These are phyloP conservation scores for Fistulifera pelliculosa DNA, from an alignment of 108 stramenopile genomes.

Conservation along the genomic window DNA sequence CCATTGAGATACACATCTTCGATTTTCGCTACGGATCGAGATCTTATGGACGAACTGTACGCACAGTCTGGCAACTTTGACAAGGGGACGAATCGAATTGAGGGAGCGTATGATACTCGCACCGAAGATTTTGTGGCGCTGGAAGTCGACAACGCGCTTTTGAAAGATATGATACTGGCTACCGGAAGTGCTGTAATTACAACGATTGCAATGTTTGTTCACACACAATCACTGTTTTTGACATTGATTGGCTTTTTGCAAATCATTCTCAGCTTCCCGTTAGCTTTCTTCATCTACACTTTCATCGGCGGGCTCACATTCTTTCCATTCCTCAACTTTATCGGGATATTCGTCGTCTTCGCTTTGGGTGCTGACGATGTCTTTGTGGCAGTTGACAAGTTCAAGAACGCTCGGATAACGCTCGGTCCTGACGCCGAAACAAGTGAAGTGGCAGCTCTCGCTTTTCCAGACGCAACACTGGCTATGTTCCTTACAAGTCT, in stretches of 20 bases:
- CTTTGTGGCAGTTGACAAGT: slow-evolving; percentile 46
- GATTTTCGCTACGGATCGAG: slow-evolving; percentile 25
- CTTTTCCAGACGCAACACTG: slow-evolving; percentile 42
- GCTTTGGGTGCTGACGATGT: slow-evolving; percentile 52
- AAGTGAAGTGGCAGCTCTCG: slow-evolving; percentile 35
- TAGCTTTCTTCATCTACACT: slow-evolving; percentile 46
- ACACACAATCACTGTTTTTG: slow-evolving; percentile 38
- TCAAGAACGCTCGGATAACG: slow-evolving; percentile 34
- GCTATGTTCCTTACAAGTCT: slow-evolving; percentile 47
- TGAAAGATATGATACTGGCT: slow-evolving; percentile 34
- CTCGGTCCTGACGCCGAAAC: slow-evolving; percentile 18
- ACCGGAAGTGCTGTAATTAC: slow-evolving; percentile 30
- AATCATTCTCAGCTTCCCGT: slow-evolving; percentile 39
- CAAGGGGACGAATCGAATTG: slow-evolving; percentile 13
- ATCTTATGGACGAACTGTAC: slow-evolving; percentile 26
- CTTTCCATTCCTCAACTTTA: slow-evolving; percentile 60
- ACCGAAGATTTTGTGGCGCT: slow-evolving; percentile 26
- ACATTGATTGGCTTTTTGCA: slow-evolving; percentile 37
- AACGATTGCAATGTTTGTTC: slow-evolving; percentile 34
- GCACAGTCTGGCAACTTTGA: slow-evolving; percentile 20
- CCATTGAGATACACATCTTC: slow-evolving; percentile 26
- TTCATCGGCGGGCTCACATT: slow-evolving; percentile 39
- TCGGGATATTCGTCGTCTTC: slow-evolving; percentile 49
- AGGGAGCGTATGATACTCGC: slow-evolving; percentile 39
- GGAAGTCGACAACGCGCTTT: slow-evolving; percentile 20